phyloP scores from a whole-genome alignment of 495 filamentous ascomycete species.

The Neurospora hispaniola region DNA sequence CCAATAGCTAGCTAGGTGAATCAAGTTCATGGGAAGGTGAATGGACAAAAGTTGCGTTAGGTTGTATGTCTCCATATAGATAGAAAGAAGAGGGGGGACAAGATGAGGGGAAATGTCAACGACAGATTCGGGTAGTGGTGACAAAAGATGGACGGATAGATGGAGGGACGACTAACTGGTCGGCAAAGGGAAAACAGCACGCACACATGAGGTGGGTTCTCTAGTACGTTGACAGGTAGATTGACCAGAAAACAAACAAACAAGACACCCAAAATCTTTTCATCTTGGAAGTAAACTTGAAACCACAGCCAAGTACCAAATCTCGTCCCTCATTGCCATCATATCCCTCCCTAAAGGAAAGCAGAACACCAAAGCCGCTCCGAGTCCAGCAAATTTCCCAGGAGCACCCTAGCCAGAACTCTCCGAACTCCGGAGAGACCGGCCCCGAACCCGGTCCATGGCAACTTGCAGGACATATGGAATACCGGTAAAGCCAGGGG shows the following conservation, averaged over 20 bases:
- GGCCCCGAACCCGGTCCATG: not conserved
- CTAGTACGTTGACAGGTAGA: not conserved
- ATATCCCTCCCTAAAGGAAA: not conserved
- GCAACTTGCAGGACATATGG: not conserved
- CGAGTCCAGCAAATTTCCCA: not conserved
- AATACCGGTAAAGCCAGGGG: not conserved
- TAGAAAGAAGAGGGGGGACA: not conserved
- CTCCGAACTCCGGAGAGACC: not conserved
- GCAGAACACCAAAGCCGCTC: not conserved
- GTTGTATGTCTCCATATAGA: not conserved
- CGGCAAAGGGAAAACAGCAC: not conserved
- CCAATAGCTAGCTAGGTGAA: not conserved
- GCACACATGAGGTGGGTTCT: not conserved
- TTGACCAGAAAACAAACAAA: not conserved
- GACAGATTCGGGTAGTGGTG: not conserved
- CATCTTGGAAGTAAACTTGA: not conserved
- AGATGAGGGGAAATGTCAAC: not conserved
- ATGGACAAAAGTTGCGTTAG: not conserved
- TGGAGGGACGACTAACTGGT: not conserved
- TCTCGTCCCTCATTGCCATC: not conserved
- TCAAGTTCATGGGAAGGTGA: not conserved
- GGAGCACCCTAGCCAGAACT: not conserved
- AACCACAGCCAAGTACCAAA: not conserved
- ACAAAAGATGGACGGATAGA: not conserved
- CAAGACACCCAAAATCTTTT: not conserved